Conservation (phyloP, 148 eudicot species). For the Selenicereus undatus region DNA sequence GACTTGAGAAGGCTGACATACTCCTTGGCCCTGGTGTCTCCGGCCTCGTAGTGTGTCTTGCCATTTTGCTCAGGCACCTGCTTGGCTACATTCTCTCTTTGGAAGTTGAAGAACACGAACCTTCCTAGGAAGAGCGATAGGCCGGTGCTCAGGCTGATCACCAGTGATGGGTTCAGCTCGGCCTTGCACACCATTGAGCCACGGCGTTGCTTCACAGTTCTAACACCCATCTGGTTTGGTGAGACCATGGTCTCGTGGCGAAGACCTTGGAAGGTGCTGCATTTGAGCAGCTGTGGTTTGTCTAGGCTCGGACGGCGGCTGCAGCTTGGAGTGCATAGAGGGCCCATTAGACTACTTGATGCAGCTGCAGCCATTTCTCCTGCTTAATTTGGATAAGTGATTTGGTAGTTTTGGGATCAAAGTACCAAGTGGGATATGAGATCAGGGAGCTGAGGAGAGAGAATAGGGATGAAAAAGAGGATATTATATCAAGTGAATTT, state of each 20-base stretch:
- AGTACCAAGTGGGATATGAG: too few species aligned
- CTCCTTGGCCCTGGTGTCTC: conserved; percentile 75
- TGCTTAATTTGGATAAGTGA: background rate
- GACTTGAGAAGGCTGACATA: conserved; percentile 77
- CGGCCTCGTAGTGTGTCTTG: conserved; percentile 75
- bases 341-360: background rate
- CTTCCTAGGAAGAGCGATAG: conserved; percentile 76
- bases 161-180: conserved; percentile 65
- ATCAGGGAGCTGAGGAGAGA: background rate
- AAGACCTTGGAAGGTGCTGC: background rate
- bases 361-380: background rate
- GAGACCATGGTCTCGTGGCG: background rate
- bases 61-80: conserved; percentile 93
- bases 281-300: background rate
- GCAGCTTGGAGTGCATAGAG: background rate
- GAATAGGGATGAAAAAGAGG: background rate
- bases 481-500: background rate
- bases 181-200: conserved; percentile 29
- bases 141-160: conserved; percentile 83
- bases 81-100: conserved; percentile 84
- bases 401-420: background rate
- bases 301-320: background rate
- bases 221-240: background rate
- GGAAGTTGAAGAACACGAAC: conserved; percentile 90
- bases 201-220: background rate